These are phyloP conservation scores for Avicennia marina DNA, from an alignment of 257 asterid genomes.

Conservation along the genomic window DNA sequence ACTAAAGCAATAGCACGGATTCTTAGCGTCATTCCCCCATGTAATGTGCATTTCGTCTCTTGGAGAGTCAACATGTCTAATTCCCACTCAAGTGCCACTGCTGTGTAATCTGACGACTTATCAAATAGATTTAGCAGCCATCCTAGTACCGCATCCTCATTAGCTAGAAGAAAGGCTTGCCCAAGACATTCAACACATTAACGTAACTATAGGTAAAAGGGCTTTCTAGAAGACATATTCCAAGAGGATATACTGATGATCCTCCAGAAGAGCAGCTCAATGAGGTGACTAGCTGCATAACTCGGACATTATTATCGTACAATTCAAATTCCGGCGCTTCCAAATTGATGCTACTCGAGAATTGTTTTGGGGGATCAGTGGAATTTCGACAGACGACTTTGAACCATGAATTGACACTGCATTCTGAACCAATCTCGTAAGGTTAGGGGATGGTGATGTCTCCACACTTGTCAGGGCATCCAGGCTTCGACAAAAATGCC, in stretches of 20 bases:
- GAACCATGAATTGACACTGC: no score
- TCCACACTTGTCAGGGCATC: no score
- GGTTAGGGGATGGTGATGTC: no score
- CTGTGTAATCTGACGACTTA: not conserved
- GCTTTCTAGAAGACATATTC: not conserved
- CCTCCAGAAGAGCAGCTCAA: not conserved
- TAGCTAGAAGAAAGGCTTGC: no score
- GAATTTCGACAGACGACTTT: no score
- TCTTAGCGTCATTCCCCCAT: no score
- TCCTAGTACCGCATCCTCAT: no score
- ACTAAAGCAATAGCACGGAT: not conserved
- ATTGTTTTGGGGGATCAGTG: conserved; percentile 8
- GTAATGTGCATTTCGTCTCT: not conserved
- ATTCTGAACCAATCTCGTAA: no score
- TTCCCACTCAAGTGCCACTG: conserved; percentile 18
- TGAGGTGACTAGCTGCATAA: conserved; percentile 7
- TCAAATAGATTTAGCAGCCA: conserved; percentile 3
- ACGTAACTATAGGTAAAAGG: conserved; percentile 8
- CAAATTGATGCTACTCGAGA: conserved; percentile 13
- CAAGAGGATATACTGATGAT: not conserved
- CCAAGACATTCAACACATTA: no score
- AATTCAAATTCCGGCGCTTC: conserved; percentile 2
- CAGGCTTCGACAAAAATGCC: no score
- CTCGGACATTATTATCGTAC: not conserved
- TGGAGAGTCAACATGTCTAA: not conserved